Evolutionary conservation across 2,329 filamentous ascomycete genomes (phyloP).

Genomic region (Cladorrhinum sp.): DNA sequence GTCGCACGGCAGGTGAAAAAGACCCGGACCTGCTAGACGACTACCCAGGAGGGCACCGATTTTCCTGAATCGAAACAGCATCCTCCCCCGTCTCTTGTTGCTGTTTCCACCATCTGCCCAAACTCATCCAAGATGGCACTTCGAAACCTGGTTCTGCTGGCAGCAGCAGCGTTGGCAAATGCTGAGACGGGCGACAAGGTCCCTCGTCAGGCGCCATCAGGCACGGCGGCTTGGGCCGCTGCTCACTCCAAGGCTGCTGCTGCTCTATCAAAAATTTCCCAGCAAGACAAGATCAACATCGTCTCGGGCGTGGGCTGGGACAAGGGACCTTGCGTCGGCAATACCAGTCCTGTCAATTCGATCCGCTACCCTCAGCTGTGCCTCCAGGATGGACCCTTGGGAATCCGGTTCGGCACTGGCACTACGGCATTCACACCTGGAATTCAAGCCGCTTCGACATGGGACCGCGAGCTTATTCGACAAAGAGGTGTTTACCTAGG

Average conservation of each 20-base stretch:
- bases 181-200: constrained; percentile 17
- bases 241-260: constrained; percentile 68
- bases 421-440: constrained; percentile 77
- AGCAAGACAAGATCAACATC: constrained; percentile 74
- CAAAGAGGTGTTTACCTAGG: constrained; percentile 67
- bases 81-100: neutral
- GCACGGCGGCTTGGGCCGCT: constrained; percentile 54
- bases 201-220: constrained; percentile 16
- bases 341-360: constrained; percentile 53
- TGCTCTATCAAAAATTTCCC: constrained; percentile 65
- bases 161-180: constrained; percentile 20
- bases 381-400: constrained; percentile 77
- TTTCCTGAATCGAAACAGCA: neutral
- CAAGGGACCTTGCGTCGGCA: constrained; percentile 67
- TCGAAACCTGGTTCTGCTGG: constrained; percentile 19
- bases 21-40: neutral
- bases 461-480: constrained; percentile 73
- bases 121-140: constrained; percentile 18
- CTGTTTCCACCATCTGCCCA: neutral
- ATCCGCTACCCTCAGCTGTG: constrained; percentile 70
- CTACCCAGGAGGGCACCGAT: too few relatives aligned
- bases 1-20: constrained; percentile 6
- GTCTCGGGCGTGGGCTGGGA: constrained; percentile 76
- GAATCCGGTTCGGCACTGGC: constrained; percentile 67
- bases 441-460: constrained; percentile 74